Evolutionary conservation across 192 early-diverging fungal genomes (phyloP), one percentile per base, ranked within the genome.

Genomic region (Spizellomyces punctatus): DNA sequence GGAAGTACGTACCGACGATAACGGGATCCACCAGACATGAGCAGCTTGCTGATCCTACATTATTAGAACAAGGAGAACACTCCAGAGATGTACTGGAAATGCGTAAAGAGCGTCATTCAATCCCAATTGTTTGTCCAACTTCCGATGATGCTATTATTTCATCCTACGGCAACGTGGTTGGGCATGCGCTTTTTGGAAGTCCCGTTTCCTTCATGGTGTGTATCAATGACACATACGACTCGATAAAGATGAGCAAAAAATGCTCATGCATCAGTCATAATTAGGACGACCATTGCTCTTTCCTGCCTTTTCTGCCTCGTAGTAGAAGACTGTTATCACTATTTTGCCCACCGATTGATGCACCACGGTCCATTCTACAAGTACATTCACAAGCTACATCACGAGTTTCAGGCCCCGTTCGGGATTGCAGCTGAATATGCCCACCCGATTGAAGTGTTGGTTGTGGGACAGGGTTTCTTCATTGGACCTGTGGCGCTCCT

Each of bases 361-460:
- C 96, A 98, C 85, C 93, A 90, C 78, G 91, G 91, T 6, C 83
- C 88, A 41, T 82, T 96, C 72, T 98, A 98, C 83, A 92, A 92
- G 66, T 78, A 87, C 72, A 90, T 98, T 69, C 96, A 98, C 88
- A 98, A 98, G 80, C 79, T 92, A 9, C 96, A 98, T 85, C 96
- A 98, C 83, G 90, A 94, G 78, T 96, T 91, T 81, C 85, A 89
- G 17, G 90, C 96, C 49, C 73, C 94, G 27, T 94, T 98, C 61
- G 95, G 94, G 12, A 76, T 94, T 67, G 82, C 91, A 16, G 93
- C 94, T 46, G 94, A 96, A 81, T 96, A 98, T 71, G 96, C 96
- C 45, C 93, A 95, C 71, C 93, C 94, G 12, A 54, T 93, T 42
- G 96, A 98, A 76, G 91, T 90, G 6, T 63, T 95, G 8, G 86